Evolutionary conservation across 805 yeast genomes (phyloP).

Genomic region (Ogataea glucozyma): DNA sequence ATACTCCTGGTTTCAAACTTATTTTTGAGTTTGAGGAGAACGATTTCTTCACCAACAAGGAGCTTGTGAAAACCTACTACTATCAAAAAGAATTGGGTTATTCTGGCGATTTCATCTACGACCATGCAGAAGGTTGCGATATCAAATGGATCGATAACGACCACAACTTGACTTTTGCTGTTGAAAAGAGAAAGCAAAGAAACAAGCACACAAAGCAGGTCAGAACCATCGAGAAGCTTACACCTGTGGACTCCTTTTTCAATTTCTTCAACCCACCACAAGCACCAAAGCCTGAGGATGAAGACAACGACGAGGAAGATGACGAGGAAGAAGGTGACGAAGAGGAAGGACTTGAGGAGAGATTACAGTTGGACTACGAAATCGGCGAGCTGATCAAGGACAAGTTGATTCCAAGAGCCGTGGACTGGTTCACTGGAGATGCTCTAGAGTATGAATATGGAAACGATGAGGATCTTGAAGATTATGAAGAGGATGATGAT

Average conservation of each 20-base stretch:
- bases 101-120: constrained; percentile 94
- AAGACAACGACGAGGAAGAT: constrained; percentile 52
- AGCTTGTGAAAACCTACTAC: constrained; percentile 81
- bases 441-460: constrained; percentile 76
- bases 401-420: constrained; percentile 91
- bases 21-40: constrained; percentile 78
- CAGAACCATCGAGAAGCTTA: constrained; percentile 88
- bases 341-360: constrained; percentile 74
- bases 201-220: constrained; percentile 96
- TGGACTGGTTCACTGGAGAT: constrained; percentile 98
- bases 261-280: constrained; percentile 94
- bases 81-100: constrained; percentile 93
- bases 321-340: constrained; percentile 45
- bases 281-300: constrained; percentile 52
- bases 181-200: constrained; percentile 96
- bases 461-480: constrained; percentile 58
- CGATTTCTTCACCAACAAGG: constrained; percentile 72
- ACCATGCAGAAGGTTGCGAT: constrained; percentile 89
- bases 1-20: constrained; percentile 84
- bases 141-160: constrained; percentile 84
- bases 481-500: constrained; percentile 57
- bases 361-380: constrained; percentile 89
- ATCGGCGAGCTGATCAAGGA: constrained; percentile 96
- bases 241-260: constrained; percentile 95
- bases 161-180: constrained; percentile 76